phyloP scores from a whole-genome alignment of 768 basidiomycete genomes.

The Russula lepida region DNA sequence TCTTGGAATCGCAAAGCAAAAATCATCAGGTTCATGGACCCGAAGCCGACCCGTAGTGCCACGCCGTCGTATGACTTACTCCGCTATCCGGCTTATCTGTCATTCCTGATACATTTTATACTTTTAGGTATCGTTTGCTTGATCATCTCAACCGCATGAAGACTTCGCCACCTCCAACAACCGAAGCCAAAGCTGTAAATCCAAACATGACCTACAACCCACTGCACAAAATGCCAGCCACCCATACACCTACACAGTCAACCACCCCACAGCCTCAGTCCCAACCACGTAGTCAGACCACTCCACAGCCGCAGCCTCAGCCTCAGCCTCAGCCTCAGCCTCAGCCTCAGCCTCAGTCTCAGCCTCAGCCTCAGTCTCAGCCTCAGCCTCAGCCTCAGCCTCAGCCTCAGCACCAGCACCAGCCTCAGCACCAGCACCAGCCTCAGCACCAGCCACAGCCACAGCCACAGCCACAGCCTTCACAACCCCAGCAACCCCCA shows the following conservation, averaged over 20 bases:
- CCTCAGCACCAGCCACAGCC: conserved; percentile 3
- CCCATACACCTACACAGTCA: background rate
- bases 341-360: conserved; percentile 7
- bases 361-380: conserved; percentile 2
- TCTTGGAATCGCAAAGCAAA: conserved; percentile 65
- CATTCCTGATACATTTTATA: background rate
- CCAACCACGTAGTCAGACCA: background rate
- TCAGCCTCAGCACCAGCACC: background rate
- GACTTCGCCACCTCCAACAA: background rate
- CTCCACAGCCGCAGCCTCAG: conserved; percentile 8
- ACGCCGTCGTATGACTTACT: conserved; percentile 39
- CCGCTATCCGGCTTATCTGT: background rate
- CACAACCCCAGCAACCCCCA: conserved; percentile 11
- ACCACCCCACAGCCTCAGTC: conserved; percentile 3
- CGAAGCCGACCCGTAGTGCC: conserved; percentile 38
- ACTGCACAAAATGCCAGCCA: conserved; percentile 1
- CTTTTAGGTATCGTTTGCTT: conserved; percentile 19
- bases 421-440: background rate
- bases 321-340: conserved; percentile 11
- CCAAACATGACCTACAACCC: conserved; percentile 2
- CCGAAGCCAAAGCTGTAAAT: background rate
- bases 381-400: background rate
- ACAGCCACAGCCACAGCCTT: conserved; percentile 3
- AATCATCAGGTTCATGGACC: conserved; percentile 75
- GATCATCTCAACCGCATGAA: conserved; percentile 3